phyloP scores from a whole-genome alignment of 371 early-diverging fungal species.

The Rhizopus arrhizus region DNA sequence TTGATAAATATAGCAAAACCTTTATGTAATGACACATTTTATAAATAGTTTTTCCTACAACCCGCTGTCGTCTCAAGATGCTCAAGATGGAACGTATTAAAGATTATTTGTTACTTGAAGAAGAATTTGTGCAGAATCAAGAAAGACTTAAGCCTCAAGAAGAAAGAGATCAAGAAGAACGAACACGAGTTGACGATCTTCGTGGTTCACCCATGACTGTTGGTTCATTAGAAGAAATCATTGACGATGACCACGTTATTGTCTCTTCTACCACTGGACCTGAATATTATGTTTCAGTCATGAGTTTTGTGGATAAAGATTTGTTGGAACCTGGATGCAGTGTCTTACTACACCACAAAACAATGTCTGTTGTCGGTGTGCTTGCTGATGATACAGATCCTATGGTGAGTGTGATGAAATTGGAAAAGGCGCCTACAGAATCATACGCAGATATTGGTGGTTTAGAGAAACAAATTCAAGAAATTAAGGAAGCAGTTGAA shows the following conservation, averaged over 20 bases:
- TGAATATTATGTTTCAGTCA: constrained; percentile 98
- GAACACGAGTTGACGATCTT: constrained; percentile 95
- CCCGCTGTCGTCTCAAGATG: constrained; percentile 95
- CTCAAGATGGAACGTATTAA: constrained; percentile 96
- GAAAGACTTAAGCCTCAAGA: constrained; percentile 95
- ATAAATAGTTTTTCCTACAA: constrained; percentile 88
- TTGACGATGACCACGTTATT: constrained; percentile 99
- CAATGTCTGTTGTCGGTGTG: constrained; percentile 94
- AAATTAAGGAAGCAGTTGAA: constrained; percentile 99
- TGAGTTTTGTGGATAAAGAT: constrained; percentile 99
- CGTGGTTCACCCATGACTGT: constrained; percentile 99
- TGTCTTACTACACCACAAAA: constrained; percentile 97
- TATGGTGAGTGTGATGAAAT: constrained; percentile 99
- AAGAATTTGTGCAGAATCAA: constrained; percentile 98
- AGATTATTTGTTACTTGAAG: constrained; percentile 97
- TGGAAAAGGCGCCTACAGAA: constrained; percentile 99
- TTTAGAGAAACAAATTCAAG: constrained; percentile 98
- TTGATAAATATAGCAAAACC: neutral
- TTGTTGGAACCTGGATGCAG: constrained; percentile 98
- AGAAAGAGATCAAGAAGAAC: constrained; percentile 92
- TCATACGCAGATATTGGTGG: constrained; percentile 99
- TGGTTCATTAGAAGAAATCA: constrained; percentile 99
- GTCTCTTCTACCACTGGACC: constrained; percentile 96
- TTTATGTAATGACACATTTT: neutral
- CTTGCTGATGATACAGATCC: constrained; percentile 98